These are phyloP conservation scores for Rhynchospora tenuis DNA, from an alignment of 176 grass and related monocot species.

Conservation along the genomic window DNA sequence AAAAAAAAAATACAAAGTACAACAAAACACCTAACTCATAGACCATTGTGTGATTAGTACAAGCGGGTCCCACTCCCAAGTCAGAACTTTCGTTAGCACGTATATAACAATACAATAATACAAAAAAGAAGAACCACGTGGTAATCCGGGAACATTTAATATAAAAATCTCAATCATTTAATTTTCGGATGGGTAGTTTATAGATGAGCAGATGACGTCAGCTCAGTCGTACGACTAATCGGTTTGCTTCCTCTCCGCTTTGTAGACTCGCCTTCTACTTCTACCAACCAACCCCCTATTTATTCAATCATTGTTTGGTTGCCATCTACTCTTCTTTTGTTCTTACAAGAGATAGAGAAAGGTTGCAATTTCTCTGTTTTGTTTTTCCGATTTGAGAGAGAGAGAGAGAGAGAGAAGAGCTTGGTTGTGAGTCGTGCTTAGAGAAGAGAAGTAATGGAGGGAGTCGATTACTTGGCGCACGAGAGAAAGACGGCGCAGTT, in stretches of 20 bases:
- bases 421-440: background rate
- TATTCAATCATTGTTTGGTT: background rate
- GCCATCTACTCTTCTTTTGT: background rate
- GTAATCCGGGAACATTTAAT: background rate
- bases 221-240: background rate
- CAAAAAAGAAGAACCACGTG: background rate
- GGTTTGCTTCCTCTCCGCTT: background rate
- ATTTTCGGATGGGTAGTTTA: background rate
- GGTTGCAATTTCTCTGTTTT: background rate
- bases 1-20: too few relatives aligned
- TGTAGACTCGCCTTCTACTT: background rate
- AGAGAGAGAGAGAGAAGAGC: background rate
- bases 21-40: too few relatives aligned
- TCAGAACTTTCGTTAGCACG: too few relatives aligned
- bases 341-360: background rate
- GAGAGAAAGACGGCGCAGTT: slow-evolving; percentile 64
- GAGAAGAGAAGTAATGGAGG: slow-evolving; percentile 23
- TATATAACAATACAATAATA: too few relatives aligned
- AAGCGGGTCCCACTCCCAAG: too few relatives aligned
- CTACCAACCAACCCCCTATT: background rate
- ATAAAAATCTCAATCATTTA: background rate
- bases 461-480: slow-evolving; percentile 49
- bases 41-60: too few relatives aligned
- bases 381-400: slow-evolving; percentile 9
- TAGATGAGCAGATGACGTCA: background rate